Percentiles rank a stretch among this genome's conserved stretches.
Conservation (phyloP, 23 red algal genomes). For the Cyanidioschyzon merolae region DNA sequence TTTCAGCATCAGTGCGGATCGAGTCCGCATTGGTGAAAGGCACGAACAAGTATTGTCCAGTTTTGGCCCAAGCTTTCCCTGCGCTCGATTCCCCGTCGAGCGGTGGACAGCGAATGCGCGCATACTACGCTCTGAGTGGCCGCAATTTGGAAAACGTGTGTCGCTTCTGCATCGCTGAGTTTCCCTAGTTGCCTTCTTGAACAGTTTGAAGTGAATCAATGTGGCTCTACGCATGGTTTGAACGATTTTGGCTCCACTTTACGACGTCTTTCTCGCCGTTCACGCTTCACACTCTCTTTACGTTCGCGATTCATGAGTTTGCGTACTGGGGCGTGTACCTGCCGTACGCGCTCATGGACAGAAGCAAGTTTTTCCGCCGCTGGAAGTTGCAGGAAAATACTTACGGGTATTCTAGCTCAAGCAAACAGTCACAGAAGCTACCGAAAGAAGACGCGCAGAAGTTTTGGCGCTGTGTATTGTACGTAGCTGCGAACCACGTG, state of each 20-base stretch:
- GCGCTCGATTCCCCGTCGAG: not conserved
- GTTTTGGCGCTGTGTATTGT: slow-evolving; percentile 32
- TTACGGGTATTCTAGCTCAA: not conserved
- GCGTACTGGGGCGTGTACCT: slow-evolving; percentile 86
- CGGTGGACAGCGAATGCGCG: not conserved
- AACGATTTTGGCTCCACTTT: not conserved
- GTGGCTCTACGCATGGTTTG: not conserved
- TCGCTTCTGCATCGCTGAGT: not conserved
- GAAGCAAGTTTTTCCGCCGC: slow-evolving; percentile 22
- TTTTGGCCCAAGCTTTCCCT: not conserved
- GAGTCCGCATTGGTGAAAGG: not conserved
- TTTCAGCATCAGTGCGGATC: no score
- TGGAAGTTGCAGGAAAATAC: slow-evolving; percentile 35
- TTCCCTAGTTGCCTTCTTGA: not conserved
- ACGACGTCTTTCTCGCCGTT: slow-evolving; percentile 29
- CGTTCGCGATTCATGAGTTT: slow-evolving; percentile 77
- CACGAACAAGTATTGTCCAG: not conserved
- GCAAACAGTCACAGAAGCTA: not conserved
- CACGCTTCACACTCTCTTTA: slow-evolving; percentile 59
- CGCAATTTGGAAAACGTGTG: not conserved
- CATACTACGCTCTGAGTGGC: not conserved
- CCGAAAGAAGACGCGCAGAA: not conserved
- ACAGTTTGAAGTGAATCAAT: not conserved
- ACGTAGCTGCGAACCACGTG: slow-evolving; percentile 55
- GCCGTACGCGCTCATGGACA: slow-evolving; percentile 34